phyloP scores from a whole-genome alignment of 1,284 basidiomycete genomes.

The Sanguinoderma infundibulare region DNA sequence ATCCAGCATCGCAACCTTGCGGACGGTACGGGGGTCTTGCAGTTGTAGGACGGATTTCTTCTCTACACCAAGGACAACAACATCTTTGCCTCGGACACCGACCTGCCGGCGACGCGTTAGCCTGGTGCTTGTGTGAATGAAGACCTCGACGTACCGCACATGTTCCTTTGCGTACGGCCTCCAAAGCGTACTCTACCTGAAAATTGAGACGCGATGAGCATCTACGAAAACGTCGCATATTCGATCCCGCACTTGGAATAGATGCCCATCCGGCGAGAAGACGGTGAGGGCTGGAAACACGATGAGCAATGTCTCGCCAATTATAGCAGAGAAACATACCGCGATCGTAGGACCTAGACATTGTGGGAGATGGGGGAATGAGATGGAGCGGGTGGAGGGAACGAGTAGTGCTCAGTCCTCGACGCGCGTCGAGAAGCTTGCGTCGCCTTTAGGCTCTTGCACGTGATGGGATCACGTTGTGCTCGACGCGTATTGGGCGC shows the following conservation, averaged over 20 bases:
- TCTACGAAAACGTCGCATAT: constrained; percentile 17
- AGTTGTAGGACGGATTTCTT: constrained; percentile 98
- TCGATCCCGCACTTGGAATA: constrained; percentile 75
- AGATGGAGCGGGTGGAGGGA: constrained; percentile 11
- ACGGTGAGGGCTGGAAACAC: constrained; percentile 78
- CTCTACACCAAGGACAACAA: constrained; percentile 97
- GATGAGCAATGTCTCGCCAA: background rate
- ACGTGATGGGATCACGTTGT: constrained; percentile 18
- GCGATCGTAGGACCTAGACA: constrained; percentile 84
- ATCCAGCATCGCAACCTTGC: constrained; percentile 98
- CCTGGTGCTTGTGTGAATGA: background rate
- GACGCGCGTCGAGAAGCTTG: constrained; percentile 65
- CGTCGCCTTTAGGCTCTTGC: constrained; percentile 28
- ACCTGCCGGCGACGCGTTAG: constrained; percentile 58
- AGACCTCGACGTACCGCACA: constrained; percentile 76
- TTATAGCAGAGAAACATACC: constrained; percentile 44
- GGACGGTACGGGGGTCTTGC: constrained; percentile 96
- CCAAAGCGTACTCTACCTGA: constrained; percentile 97
- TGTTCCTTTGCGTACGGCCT: constrained; percentile 97
- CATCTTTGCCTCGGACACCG: constrained; percentile 93
- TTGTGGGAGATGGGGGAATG: background rate
- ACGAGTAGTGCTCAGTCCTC: background rate
- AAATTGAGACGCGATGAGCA: constrained; percentile 24
- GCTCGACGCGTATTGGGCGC: constrained; percentile 18
- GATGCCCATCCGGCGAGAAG: constrained; percentile 93